Evolutionary conservation across 345 rosid genomes (phyloP).

Genomic region (Dipteronia sinensis): DNA sequence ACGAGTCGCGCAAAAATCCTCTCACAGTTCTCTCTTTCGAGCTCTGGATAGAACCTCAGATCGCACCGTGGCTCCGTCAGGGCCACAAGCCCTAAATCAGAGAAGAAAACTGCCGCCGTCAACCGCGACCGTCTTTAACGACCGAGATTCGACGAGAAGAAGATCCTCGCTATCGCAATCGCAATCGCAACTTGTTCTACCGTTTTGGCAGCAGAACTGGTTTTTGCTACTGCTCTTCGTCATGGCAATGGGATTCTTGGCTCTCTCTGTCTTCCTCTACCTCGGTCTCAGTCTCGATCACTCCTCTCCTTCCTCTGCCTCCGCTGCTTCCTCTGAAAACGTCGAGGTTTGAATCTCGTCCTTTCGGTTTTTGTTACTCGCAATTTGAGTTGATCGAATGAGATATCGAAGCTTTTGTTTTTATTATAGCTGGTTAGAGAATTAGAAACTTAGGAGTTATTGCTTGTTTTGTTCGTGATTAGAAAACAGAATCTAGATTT

Average conservation of each 20-base stretch:
- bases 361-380: background rate
- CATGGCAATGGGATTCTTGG: constrained; percentile 74
- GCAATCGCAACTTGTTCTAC: constrained; percentile 28
- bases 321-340: constrained; percentile 49
- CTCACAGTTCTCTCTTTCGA: background rate
- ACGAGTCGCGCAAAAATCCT: background rate
- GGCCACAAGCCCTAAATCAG: constrained; percentile 50
- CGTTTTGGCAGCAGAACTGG: constrained; percentile 88
- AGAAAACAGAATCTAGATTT: background rate
- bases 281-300: constrained; percentile 61
- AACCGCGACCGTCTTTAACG: constrained; percentile 23
- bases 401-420: background rate
- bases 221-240: constrained; percentile 67
- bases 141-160: constrained; percentile 28
- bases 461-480: background rate
- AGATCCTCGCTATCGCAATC: constrained; percentile 8
- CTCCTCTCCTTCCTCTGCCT: constrained; percentile 46
- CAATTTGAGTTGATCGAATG: too few relatives aligned
- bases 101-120: constrained; percentile 37
- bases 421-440: background rate
- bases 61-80: constrained; percentile 91
- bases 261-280: constrained; percentile 68
- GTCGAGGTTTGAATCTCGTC: constrained; percentile 59
- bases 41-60: constrained; percentile 14
- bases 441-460: background rate